These are phyloP conservation scores for Sutorius eximius DNA, from an alignment of 1,284 basidiomycete species.

Conservation along the genomic window DNA sequence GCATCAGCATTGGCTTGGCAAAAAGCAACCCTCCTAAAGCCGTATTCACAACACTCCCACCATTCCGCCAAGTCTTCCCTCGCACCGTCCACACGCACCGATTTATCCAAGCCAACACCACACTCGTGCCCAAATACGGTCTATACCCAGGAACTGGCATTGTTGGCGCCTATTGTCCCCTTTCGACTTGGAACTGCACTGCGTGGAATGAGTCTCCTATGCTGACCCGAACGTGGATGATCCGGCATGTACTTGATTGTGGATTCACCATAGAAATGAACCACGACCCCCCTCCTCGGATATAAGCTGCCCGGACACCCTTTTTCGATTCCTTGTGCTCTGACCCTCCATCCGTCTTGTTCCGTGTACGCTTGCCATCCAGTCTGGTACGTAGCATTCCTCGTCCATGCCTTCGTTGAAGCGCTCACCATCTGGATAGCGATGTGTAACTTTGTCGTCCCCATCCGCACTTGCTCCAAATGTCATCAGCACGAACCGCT, in stretches of 20 bases:
- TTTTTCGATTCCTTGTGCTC: neutral
- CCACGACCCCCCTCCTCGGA: slow-evolving; percentile 1
- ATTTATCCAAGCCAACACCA: neutral
- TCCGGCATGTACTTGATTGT: neutral
- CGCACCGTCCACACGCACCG: neutral
- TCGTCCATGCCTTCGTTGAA: neutral
- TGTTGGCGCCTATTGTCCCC: neutral
- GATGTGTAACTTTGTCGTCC: slow-evolving; percentile 32
- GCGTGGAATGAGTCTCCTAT: slow-evolving; percentile 8
- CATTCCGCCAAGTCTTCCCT: neutral
- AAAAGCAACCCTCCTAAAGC: neutral
- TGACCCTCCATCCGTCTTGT: neutral
- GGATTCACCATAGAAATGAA: slow-evolving; percentile 11
- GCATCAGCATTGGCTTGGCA: neutral
- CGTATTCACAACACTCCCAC: neutral
- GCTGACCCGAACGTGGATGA: slow-evolving; percentile 1
- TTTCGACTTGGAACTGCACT: slow-evolving; percentile 15
- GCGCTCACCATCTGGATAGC: neutral
- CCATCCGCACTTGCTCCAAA: slow-evolving; percentile 32
- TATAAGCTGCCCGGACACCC: slow-evolving; percentile 12
- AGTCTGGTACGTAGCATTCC: slow-evolving; percentile 3
- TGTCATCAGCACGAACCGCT: slow-evolving; percentile 27
- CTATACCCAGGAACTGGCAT: neutral
- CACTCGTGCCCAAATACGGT: slow-evolving; percentile 4
- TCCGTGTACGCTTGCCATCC: neutral